Percentiles rank a stretch among this genome's conserved stretches.
Conservation (phyloP, 78 protist species). For the Protostelium mycophagum region DNA sequence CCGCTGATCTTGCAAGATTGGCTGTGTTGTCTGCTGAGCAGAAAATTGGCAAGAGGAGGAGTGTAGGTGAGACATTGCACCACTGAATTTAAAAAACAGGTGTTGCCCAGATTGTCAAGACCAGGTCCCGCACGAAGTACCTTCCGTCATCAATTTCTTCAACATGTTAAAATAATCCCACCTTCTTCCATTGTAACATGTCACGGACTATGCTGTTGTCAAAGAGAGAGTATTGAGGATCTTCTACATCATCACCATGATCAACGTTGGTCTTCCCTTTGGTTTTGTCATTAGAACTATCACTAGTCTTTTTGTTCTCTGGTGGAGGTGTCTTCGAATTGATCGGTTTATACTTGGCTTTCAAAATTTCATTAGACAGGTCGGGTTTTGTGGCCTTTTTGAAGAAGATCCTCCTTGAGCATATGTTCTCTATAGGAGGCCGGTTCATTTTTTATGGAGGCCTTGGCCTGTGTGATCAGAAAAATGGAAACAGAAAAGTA, state of each 20-base stretch:
- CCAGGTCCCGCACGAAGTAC: slow-evolving; percentile 30
- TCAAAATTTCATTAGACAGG: neutral
- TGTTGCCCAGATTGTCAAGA: slow-evolving; percentile 82
- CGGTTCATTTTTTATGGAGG: too few relatives aligned
- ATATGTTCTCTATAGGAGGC: too few relatives aligned
- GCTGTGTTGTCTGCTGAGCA: slow-evolving; percentile 37
- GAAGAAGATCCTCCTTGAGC: neutral
- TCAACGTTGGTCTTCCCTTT: neutral
- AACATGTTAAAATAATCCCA: neutral
- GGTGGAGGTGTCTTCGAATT: neutral
- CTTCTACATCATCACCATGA: neutral
- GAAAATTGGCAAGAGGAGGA: slow-evolving; percentile 67
- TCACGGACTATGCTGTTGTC: neutral
- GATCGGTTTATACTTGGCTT: neutral
- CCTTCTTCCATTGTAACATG: neutral
- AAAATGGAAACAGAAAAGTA: too few relatives aligned
- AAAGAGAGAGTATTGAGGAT: neutral
- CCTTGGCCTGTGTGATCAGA: too few relatives aligned
- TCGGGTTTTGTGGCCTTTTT: neutral
- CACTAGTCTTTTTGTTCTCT: neutral
- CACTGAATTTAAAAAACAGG: slow-evolving; percentile 89
- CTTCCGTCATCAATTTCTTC: neutral
- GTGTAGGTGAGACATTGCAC: slow-evolving; percentile 88
- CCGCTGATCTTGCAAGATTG: slow-evolving; percentile 5
- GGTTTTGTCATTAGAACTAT: neutral